Percentiles rank a stretch among this genome's conserved stretches.
phyloP scores from a whole-genome alignment of 108 stramenopile species.

The Pseudonitzschia delicatissima region DNA sequence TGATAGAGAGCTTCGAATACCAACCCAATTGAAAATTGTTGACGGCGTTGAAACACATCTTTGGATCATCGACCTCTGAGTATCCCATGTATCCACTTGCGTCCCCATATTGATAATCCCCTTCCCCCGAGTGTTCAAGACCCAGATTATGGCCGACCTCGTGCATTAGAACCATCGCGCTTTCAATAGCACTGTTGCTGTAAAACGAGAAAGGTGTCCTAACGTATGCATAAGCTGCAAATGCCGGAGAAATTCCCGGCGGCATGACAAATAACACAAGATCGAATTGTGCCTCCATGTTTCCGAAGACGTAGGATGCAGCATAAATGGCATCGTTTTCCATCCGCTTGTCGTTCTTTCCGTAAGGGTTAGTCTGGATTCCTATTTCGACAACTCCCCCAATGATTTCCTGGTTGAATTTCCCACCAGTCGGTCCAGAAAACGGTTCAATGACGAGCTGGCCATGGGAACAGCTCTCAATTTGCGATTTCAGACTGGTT shows the following conservation, averaged over 20 bases:
- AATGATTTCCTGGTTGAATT: not conserved
- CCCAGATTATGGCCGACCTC: conserved; percentile 18
- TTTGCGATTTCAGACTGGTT: not conserved
- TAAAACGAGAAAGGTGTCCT: conserved; percentile 4
- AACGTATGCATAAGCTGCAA: conserved; percentile 9
- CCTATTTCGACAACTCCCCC: conserved; percentile 3
- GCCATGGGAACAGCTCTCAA: not conserved
- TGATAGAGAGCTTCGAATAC: conserved; percentile 6
- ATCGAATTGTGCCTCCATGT: not conserved
- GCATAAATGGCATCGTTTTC: conserved; percentile 4
- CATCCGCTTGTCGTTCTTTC: not conserved
- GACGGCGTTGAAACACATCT: conserved; percentile 18
- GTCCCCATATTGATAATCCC: conserved; percentile 7
- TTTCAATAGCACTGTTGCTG: not conserved
- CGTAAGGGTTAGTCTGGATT: not conserved
- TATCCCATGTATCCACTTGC: conserved; percentile 17
- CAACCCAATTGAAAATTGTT: conserved; percentile 18
- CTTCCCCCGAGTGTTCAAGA: conserved; percentile 10
- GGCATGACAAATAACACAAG: conserved; percentile 2
- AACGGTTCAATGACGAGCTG: not conserved
- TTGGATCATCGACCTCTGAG: not conserved
- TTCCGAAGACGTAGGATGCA: not conserved
- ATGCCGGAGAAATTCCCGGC: not conserved
- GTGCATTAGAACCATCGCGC: conserved; percentile 7
- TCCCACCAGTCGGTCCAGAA: not conserved